phyloP scores from a whole-genome alignment of 352 stramenopile species.

The Thalassiosira mediterranea region DNA sequence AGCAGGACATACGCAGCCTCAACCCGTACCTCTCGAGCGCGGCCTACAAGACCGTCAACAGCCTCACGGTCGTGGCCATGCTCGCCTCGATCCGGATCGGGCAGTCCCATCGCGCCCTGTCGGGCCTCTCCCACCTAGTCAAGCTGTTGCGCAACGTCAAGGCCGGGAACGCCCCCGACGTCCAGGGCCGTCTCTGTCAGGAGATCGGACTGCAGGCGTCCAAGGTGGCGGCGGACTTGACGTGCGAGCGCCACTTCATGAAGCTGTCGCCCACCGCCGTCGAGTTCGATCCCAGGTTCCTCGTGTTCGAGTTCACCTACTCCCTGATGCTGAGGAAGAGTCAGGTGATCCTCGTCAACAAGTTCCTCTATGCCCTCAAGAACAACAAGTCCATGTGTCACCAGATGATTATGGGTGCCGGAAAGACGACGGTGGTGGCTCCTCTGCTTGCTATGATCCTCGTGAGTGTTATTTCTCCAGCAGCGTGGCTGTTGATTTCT shows the following conservation, averaged over 20 bases:
- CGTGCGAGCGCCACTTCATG: conserved; percentile 85
- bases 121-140: conserved; percentile 78
- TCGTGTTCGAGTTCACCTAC: conserved; percentile 99
- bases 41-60: conserved; percentile 84
- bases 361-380: conserved; percentile 91
- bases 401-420: conserved; percentile 99
- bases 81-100: conserved; percentile 85
- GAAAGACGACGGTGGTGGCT: conserved; percentile 99
- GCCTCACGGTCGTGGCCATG: conserved; percentile 86
- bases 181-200: conserved; percentile 68
- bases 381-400: conserved; percentile 86
- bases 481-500: background rate
- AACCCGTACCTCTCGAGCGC: conserved; percentile 86
- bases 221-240: conserved; percentile 83
- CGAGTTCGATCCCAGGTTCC: conserved; percentile 95
- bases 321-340: conserved; percentile 95
- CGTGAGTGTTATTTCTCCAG: conserved; percentile 10
- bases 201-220: conserved; percentile 83
- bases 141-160: conserved; percentile 76
- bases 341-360: conserved; percentile 99
- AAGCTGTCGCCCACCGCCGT: conserved; percentile 81
- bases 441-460: conserved; percentile 98
- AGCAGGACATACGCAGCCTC: conserved; percentile 84
- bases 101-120: conserved; percentile 82
- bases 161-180: conserved; percentile 58